Evolutionary conservation across 106 monocot species (phyloP).

Genomic region (Hemerocallis citrina): DNA sequence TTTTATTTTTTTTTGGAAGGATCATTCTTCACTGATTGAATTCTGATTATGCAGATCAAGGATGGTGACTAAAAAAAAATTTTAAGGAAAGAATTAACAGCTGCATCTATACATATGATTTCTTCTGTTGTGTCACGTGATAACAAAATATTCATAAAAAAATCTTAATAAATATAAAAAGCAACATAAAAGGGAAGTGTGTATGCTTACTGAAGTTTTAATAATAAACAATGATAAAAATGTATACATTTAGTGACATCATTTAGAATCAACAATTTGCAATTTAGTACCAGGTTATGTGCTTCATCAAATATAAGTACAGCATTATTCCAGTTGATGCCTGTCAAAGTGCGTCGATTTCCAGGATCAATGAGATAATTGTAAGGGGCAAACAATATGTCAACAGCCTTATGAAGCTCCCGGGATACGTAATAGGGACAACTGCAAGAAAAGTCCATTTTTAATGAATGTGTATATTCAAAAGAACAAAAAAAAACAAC

Average conservation of each 20-base stretch:
- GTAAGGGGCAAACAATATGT: constrained; percentile 96
- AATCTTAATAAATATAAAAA: no score
- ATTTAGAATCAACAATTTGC: neutral
- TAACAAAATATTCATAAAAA: no score
- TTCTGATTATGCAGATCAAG: no score
- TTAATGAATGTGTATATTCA: neutral
- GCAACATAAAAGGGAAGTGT: no score
- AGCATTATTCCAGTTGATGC: constrained; percentile 76
- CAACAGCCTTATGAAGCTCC: constrained; percentile 76
- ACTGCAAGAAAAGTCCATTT: constrained; percentile 41
- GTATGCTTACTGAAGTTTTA: neutral
- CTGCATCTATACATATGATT: no score
- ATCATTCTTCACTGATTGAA: no score
- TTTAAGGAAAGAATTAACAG: no score
- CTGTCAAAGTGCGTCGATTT: constrained; percentile 70
- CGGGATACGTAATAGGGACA: constrained; percentile 94
- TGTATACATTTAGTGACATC: neutral
- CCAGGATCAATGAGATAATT: constrained; percentile 95
- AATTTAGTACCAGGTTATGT: constrained; percentile 74
- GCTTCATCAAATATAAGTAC: constrained; percentile 98
- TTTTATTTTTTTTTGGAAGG: no score
- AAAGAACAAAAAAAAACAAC: neutral
- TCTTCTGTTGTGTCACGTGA: no score
- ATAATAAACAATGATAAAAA: neutral
- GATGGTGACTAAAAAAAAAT: no score